Evolutionary conservation across 208 protist genomes (phyloP), one percentile per base, ranked within the genome.

Genomic region (Endotrypanum monterogeii): DNA sequence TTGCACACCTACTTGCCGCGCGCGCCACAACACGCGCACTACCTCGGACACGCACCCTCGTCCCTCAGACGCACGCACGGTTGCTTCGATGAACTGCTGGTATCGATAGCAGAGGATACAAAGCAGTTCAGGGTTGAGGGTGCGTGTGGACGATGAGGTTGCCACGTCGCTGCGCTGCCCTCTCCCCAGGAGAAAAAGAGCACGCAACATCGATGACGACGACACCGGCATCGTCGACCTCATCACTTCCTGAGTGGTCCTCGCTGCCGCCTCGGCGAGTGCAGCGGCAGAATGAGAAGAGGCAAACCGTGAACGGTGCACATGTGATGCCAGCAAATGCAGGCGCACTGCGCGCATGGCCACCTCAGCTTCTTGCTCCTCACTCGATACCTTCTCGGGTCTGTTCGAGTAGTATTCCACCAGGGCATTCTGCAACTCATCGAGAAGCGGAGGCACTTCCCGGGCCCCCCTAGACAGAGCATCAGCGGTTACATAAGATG

Each of bases 11-110:
- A 46, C 63, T 23, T 72, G 63, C 9, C 60, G 32, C 3, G 70
- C 76, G 0, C 69, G 70, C 46, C 63, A 44, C 30, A 73, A n/a
- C 23, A 76, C 71, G 12, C 57, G 76, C n/a, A 76, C 68, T 7
- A 68, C 46, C 9, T 46, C 48, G 14, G 57, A 54, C 16, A 68
- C 44, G 0, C 23, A 14, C 20, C 44, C n/a, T 18, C 12, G 41
- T 20, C 23, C 23, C 25, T 25, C 54, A 18, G 46, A 9, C 9
- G 51, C 18, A 20, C 44, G 50, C 50, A 41, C 51, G 12, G 54
- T 44, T 37, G 50, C 37, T 12, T 35, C 4, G 6, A 79, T 41
- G 48, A 67, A 52, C 14, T 58, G 8, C 41, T 80, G 69, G 62
- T 73, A 80, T 20, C 39, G 51, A 18, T 50, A 23, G 23, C 76